Evolutionary conservation across 345 rosid species (phyloP).

Genomic region (Ceriops decandra): DNA sequence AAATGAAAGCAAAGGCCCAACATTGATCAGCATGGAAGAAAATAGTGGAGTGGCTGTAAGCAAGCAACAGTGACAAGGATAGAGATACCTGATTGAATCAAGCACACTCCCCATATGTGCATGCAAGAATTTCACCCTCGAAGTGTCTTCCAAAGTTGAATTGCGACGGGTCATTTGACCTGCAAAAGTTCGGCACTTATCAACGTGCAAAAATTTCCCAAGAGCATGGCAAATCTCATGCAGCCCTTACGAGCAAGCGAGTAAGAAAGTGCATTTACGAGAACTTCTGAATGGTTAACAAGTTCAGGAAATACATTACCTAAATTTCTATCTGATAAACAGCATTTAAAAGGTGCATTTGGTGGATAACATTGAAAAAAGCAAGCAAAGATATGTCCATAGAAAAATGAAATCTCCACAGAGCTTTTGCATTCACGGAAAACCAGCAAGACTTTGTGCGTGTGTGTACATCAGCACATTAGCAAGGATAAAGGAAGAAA

Average conservation of each 20-base stretch:
- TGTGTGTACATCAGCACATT: neutral
- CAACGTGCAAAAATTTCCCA: neutral
- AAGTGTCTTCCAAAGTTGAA: slow-evolving; percentile 40
- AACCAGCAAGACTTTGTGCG: neutral
- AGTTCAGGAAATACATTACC: too few species aligned
- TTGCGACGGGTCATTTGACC: slow-evolving; percentile 42
- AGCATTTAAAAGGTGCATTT: too few species aligned
- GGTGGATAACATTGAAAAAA: too few species aligned
- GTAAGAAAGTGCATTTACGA: too few species aligned
- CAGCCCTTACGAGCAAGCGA: too few species aligned
- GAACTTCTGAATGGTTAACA: too few species aligned
- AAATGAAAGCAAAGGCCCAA: too few species aligned
- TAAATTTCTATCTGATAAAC: too few species aligned
- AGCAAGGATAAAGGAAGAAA: neutral
- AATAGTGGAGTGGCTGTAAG: neutral
- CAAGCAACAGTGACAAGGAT: neutral
- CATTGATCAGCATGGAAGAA: too few species aligned
- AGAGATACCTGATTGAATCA: slow-evolving; percentile 43
- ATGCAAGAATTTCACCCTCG: slow-evolving; percentile 39
- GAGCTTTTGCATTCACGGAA: neutral
- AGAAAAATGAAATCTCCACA: too few species aligned
- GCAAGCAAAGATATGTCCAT: too few species aligned
- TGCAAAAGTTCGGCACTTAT: slow-evolving; percentile 5
- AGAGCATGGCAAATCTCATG: too few species aligned
- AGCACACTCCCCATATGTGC: slow-evolving; percentile 46